phyloP scores from a whole-genome alignment of 208 protist species.

The Zelonia costaricensis region DNA sequence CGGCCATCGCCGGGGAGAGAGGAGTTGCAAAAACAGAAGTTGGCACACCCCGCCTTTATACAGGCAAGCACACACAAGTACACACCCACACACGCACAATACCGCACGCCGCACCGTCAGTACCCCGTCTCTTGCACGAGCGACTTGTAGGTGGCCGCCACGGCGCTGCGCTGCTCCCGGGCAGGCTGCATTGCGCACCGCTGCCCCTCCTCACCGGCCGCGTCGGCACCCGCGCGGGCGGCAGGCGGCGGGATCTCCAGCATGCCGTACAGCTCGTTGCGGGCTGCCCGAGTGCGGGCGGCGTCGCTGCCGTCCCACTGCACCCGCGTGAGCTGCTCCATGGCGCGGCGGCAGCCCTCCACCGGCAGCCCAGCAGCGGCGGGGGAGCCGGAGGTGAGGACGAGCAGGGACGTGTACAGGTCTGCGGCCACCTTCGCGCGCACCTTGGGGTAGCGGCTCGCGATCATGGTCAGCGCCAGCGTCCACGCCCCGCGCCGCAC shows the following conservation, averaged over 20 bases:
- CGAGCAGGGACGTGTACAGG: constrained; percentile 87
- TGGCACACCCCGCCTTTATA: no score
- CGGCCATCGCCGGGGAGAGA: no score
- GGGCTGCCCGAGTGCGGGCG: constrained; percentile 47
- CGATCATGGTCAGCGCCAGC: constrained; percentile 85
- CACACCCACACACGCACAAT: not conserved
- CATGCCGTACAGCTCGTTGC: constrained; percentile 82
- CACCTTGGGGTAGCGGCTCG: constrained; percentile 92
- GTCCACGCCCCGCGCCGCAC: constrained; percentile 63
- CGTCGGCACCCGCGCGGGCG: not conserved
- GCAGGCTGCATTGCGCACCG: constrained; percentile 6
- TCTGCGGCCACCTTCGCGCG: constrained; percentile 78
- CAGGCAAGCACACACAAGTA: no score
- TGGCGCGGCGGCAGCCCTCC: constrained; percentile 44
- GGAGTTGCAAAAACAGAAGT: no score
- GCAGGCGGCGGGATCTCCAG: constrained; percentile 53
- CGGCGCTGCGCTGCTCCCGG: constrained; percentile 22
- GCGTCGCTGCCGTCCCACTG: constrained; percentile 86
- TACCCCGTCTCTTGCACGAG: constrained; percentile 88
- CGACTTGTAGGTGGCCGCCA: constrained; percentile 72
- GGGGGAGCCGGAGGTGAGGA: constrained; percentile 41
- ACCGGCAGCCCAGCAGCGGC: not conserved
- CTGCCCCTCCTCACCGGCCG: constrained; percentile 13
- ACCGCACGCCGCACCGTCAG: constrained; percentile 29
- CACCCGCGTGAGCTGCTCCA: constrained; percentile 56